Conservation (phyloP, 1,284 basidiomycete genomes). For the Pyrrhoderma lamaoense region DNA sequence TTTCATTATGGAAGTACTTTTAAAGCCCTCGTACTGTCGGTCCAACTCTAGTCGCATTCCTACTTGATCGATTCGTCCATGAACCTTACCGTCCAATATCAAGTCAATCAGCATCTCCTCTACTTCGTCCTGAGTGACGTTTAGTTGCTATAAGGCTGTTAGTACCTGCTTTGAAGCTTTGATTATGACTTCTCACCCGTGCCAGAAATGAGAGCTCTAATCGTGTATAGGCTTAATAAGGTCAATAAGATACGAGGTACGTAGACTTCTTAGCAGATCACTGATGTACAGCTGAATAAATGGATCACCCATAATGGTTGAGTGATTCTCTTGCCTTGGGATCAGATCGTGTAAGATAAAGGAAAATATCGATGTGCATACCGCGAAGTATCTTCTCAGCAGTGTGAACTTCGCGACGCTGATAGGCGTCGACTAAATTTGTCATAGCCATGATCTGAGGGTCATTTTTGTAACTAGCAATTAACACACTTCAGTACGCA, state of each 20-base stretch:
- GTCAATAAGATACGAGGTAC: conserved; percentile 96
- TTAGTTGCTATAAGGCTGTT: conserved; percentile 69
- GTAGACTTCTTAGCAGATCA: conserved; percentile 85
- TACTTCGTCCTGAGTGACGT: conserved; percentile 81
- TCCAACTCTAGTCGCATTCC: conserved; percentile 88
- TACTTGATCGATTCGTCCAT: conserved; percentile 94
- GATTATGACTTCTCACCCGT: conserved; percentile 44
- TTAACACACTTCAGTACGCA: neutral
- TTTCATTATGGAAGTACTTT: neutral
- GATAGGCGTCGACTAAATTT: conserved; percentile 92
- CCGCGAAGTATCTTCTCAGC: conserved; percentile 93
- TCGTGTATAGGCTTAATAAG: conserved; percentile 96
- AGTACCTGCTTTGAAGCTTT: conserved; percentile 9
- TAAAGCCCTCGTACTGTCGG: conserved; percentile 56
- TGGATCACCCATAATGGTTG: conserved; percentile 90
- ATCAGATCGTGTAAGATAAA: conserved; percentile 7
- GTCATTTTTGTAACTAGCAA: conserved; percentile 86
- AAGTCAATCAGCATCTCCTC: conserved; percentile 90
- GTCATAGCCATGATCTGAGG: conserved; percentile 98
- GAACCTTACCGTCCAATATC: conserved; percentile 91
- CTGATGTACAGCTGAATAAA: conserved; percentile 95
- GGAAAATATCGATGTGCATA: conserved; percentile 26
- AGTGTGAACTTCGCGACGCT: conserved; percentile 89
- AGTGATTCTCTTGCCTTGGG: conserved; percentile 72
- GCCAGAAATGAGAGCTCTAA: conserved; percentile 89